Base-by-base conservation (phyloP, 345 rosid species). In the Eutrema japonicum region DNA sequence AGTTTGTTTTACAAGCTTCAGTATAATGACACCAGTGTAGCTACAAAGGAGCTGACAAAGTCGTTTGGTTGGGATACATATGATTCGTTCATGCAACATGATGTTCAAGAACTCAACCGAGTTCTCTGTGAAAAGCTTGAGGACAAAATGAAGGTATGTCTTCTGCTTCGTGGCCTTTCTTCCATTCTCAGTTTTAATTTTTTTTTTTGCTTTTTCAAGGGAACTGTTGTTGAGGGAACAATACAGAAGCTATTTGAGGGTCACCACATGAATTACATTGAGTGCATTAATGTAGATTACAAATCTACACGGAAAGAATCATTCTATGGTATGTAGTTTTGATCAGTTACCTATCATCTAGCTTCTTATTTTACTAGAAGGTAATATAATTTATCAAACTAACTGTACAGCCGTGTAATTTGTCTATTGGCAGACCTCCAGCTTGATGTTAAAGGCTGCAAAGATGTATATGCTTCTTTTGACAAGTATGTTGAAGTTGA, bases 401-500 rank as follows among this genome's bases (percentile, higher is more conserved):
- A 74, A 53, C 58, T 69, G 37, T 41, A 42, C 47, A 14, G 37
- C 43, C 66, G 43, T 70, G 45, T 45, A 35, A 33, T 50, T 76
- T 66, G 37, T 73, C 81, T 35, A 30, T 18, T 75, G 77, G 66
- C 87, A 95, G 99, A 95, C 80, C 96, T 95, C 63, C 99, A 95
- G 81, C 99, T 95, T 81, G 99, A 95, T 79, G 99, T 95, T 47
- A 95, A 95, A 82, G 99, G 96, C 68, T 95, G 97, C 78, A 86
- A 85, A 55, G 99, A 95, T 85, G 93, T 95, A 62, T 95, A 95
- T 85, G 93, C 90, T 73, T 95, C 99, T 65, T 95, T 95, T 83
- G 97, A 95, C 83, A 90, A 92, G 77, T 95, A 92, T 84, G 97
- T 95, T n/a, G 99, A 95, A 82, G 96, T 95, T 68, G 99, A 95